Conservation (phyloP, 495 filamentous ascomycete genomes). For the Penicillium mononematosum region DNA sequence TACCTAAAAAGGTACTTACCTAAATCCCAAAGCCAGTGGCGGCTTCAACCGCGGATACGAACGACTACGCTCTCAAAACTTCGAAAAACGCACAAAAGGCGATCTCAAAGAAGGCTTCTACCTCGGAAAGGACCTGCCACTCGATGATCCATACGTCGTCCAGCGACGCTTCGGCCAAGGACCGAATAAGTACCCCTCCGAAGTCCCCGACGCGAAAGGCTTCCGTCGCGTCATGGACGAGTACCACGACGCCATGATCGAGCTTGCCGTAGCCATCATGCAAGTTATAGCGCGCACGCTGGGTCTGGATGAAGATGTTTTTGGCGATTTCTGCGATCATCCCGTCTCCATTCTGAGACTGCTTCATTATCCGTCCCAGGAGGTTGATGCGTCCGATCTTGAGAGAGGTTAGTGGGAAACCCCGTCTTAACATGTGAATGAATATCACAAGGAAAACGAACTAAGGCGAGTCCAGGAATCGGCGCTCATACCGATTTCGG, state of each 20-base stretch:
- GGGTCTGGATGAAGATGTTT: constrained; percentile 34
- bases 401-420: constrained; percentile 14
- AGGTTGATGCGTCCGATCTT: constrained; percentile 23
- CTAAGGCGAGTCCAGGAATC: constrained; percentile 26
- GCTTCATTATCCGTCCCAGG: constrained; percentile 50
- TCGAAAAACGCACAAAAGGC: constrained; percentile 37
- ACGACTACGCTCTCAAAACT: constrained; percentile 39
- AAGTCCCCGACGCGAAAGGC: constrained; percentile 29
- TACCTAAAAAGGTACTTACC: background rate
- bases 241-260: constrained; percentile 27
- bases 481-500: constrained; percentile 57
- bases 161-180: constrained; percentile 38
- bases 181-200: constrained; percentile 46
- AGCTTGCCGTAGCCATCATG: constrained; percentile 29
- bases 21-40: constrained; percentile 15
- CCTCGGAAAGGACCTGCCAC: constrained; percentile 37
- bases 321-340: constrained; percentile 37
- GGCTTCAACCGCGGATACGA: constrained; percentile 44
- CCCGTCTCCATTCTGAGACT: constrained; percentile 39
- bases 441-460: background rate
- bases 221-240: constrained; percentile 34
- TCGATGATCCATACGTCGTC: constrained; percentile 30
- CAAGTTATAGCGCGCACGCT: constrained; percentile 42
- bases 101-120: constrained; percentile 51
- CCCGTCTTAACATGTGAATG: background rate